Conservation (phyloP, 805 yeast species). For the Kodamaea kakaduensis region DNA sequence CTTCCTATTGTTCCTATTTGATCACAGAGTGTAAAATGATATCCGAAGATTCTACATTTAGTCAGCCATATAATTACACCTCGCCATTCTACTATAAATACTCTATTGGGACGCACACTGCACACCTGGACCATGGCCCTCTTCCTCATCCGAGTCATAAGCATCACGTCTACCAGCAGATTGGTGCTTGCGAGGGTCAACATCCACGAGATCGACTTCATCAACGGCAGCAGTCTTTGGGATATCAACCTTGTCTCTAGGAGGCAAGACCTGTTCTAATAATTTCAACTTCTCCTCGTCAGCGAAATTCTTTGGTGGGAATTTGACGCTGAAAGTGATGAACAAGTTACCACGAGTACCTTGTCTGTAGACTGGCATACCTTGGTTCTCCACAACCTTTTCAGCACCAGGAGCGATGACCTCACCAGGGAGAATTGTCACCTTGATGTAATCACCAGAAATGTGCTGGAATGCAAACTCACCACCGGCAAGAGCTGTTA, state of each 20-base stretch:
- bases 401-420: slow-evolving; percentile 79
- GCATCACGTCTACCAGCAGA: slow-evolving; percentile 39
- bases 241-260: slow-evolving; percentile 56
- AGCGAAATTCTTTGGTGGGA: slow-evolving; percentile 76
- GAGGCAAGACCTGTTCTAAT: slow-evolving; percentile 75
- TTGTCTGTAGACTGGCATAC: slow-evolving; percentile 93
- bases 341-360: slow-evolving; percentile 88
- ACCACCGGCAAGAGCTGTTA: slow-evolving; percentile 97
- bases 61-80: too few species aligned
- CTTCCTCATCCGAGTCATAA: slow-evolving; percentile 44
- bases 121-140: slow-evolving; percentile 60
- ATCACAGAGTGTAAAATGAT: too few species aligned
- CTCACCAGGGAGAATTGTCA: slow-evolving; percentile 84
- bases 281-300: slow-evolving; percentile 67
- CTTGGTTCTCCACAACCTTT: slow-evolving; percentile 85
- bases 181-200: slow-evolving; percentile 60
- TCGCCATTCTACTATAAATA: slow-evolving; percentile 9
- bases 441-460: slow-evolving; percentile 86
- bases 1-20: too few species aligned
- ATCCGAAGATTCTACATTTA: too few species aligned
- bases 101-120: slow-evolving; percentile 90
- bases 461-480: slow-evolving; percentile 82
- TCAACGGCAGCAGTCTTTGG: slow-evolving; percentile 77
- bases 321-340: slow-evolving; percentile 79
- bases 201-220: slow-evolving; percentile 69